Percentiles rank a stretch among this genome's conserved stretches.
phyloP scores from a whole-genome alignment of 345 rosid genomes.

The Nephelium lappaceum region DNA sequence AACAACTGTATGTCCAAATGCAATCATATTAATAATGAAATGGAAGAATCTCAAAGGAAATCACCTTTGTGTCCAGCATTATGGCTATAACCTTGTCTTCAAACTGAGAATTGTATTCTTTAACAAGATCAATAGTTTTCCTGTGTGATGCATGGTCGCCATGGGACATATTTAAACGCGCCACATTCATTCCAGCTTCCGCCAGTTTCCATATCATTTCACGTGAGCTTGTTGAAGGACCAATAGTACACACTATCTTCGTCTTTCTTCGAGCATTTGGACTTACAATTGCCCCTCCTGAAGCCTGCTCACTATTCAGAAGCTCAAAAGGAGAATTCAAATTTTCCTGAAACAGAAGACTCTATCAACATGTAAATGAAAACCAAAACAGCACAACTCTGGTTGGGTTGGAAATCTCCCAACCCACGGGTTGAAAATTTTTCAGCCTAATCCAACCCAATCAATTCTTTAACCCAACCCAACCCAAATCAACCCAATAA shows the following conservation, averaged over 20 bases:
- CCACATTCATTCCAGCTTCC: constrained; percentile 92
- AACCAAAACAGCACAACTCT: background rate
- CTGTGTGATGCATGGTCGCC: constrained; percentile 94
- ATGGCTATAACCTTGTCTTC: constrained; percentile 82
- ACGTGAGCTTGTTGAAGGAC: constrained; percentile 91
- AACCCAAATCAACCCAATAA: too few species aligned
- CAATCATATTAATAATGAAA: background rate
- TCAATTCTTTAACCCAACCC: too few species aligned
- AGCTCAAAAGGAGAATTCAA: constrained; percentile 39
- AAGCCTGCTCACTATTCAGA: constrained; percentile 24
- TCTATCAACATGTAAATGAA: background rate
- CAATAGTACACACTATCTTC: constrained; percentile 92
- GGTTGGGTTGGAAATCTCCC: too few species aligned
- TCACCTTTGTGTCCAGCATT: constrained; percentile 96
- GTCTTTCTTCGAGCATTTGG: constrained; percentile 65
- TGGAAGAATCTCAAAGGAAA: constrained; percentile 1
- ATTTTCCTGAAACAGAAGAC: constrained; percentile 39
- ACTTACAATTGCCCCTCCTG: constrained; percentile 36
- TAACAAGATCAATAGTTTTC: constrained; percentile 85
- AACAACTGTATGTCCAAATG: background rate
- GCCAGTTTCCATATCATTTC: constrained; percentile 99
- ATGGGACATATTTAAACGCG: constrained; percentile 95
- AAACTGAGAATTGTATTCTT: constrained; percentile 84
- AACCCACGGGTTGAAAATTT: too few species aligned
- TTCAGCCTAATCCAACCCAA: too few species aligned